These are phyloP conservation scores for Cenchrus fungigraminus DNA, from an alignment of 176 grass and related monocot species.

Conservation along the genomic window DNA sequence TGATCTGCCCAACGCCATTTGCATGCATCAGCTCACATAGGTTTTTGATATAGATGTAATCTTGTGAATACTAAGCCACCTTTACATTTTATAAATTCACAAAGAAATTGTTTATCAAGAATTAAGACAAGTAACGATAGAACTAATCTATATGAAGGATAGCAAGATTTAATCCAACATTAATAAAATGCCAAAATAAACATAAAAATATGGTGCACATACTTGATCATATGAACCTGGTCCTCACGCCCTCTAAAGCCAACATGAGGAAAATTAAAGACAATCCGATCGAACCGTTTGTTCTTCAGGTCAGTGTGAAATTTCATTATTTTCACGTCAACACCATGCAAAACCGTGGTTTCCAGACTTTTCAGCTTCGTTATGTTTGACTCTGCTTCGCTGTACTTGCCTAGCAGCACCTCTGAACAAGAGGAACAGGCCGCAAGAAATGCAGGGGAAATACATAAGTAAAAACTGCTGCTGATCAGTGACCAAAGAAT, in stretches of 20 bases:
- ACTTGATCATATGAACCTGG: conserved; percentile 51
- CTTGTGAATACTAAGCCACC: not conserved
- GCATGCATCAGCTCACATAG: not conserved
- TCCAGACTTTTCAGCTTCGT: conserved; percentile 41
- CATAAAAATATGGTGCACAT: conserved; percentile 21
- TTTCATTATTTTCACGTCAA: conserved; percentile 55
- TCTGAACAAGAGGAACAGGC: conserved; percentile 11
- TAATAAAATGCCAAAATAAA: not conserved
- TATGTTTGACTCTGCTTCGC: conserved; percentile 50
- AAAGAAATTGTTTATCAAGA: not conserved
- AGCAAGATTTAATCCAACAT: not conserved
- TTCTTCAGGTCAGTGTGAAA: conserved; percentile 47
- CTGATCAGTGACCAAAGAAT: not conserved
- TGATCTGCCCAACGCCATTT: not conserved
- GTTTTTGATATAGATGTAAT: not conserved
- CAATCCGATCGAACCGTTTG: conserved; percentile 58
- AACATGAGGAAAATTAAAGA: conserved; percentile 81
- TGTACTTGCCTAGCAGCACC: conserved; percentile 44
- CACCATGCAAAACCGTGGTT: conserved; percentile 39
- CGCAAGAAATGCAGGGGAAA: conserved; percentile 26
- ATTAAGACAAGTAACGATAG: not conserved
- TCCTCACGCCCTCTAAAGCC: conserved; percentile 63
- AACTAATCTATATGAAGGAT: not conserved
- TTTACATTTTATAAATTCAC: not conserved
- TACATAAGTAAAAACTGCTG: conserved; percentile 3